Conservation (phyloP, 768 basidiomycete species). For the Panellus pusillus region DNA sequence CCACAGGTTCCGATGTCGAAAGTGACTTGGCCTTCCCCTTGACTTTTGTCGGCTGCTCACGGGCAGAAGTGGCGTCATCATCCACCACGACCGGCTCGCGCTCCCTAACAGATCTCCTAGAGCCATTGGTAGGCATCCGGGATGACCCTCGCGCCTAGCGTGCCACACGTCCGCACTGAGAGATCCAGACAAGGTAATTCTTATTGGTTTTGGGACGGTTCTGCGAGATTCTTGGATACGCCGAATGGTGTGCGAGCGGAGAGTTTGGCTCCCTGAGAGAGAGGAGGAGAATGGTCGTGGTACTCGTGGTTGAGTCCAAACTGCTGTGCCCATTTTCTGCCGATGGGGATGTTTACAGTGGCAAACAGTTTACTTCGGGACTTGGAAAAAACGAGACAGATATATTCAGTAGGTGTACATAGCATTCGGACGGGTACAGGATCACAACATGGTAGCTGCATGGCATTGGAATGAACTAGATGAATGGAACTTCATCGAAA, state of each 20-base stretch:
- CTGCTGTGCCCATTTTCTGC: conserved; percentile 13
- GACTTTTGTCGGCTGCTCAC: conserved; percentile 21
- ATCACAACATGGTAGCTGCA: too few species aligned
- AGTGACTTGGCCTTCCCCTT: conserved; percentile 23
- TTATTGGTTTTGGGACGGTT: conserved; percentile 67
- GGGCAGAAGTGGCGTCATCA: conserved; percentile 8
- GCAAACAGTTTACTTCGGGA: background rate
- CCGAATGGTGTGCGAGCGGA: conserved; percentile 13
- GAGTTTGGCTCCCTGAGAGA: background rate
- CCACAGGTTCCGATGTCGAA: conserved; percentile 11
- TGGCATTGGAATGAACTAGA: too few species aligned
- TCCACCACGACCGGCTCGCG: conserved; percentile 1
- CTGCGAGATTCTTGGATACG: conserved; percentile 56
- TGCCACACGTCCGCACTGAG: background rate
- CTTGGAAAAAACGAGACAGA: too few species aligned
- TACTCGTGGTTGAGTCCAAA: conserved; percentile 16
- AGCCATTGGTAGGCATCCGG: conserved; percentile 6
- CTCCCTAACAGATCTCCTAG: background rate
- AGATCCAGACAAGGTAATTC: conserved; percentile 30
- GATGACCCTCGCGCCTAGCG: conserved; percentile 2
- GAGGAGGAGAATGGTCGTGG: background rate
- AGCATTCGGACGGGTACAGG: too few species aligned
- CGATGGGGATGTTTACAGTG: conserved; percentile 2
- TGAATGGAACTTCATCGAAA: too few species aligned
- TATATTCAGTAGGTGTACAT: too few species aligned